Conservation (phyloP, 73 alveolate genomes). For the Effrenium voratum region DNA sequence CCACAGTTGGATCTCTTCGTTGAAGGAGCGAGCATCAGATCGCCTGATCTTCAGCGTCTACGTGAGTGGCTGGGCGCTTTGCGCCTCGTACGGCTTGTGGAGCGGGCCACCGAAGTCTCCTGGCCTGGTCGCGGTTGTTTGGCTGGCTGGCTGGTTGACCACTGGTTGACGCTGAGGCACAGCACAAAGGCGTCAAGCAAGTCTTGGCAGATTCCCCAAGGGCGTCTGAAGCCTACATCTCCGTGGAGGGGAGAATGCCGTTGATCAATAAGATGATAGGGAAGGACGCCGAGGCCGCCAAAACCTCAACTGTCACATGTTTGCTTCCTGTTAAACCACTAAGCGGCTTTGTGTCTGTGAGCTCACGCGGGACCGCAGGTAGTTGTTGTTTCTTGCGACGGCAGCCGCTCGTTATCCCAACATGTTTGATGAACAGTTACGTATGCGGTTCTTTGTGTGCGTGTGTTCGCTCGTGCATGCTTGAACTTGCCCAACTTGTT, state of each 20-base stretch:
- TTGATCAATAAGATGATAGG: constrained; percentile 21
- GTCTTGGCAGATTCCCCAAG: constrained; percentile 4
- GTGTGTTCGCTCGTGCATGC: too few species aligned
- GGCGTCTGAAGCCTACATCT: constrained; percentile 52
- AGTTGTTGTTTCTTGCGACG: too few species aligned
- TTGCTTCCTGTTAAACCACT: too few species aligned
- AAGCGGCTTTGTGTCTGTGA: too few species aligned
- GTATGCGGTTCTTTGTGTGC: too few species aligned
- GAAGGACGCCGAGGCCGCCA: neutral
- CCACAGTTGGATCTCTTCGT: neutral
- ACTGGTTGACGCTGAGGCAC: neutral
- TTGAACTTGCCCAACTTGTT: too few species aligned
- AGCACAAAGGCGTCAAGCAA: constrained; percentile 25
- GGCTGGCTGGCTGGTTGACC: too few species aligned
- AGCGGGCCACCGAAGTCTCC: constrained; percentile 28
- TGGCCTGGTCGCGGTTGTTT: too few species aligned
- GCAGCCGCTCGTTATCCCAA: too few species aligned
- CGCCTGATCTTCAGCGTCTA: neutral
- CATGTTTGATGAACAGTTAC: too few species aligned
- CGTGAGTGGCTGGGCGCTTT: constrained; percentile 46
- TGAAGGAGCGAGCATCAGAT: neutral
- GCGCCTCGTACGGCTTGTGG: constrained; percentile 22
- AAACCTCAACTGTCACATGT: too few species aligned
- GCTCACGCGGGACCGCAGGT: too few species aligned
- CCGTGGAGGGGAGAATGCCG: constrained; percentile 10